Conservation (phyloP, 106 monocot genomes). For the Allium sativum region DNA sequence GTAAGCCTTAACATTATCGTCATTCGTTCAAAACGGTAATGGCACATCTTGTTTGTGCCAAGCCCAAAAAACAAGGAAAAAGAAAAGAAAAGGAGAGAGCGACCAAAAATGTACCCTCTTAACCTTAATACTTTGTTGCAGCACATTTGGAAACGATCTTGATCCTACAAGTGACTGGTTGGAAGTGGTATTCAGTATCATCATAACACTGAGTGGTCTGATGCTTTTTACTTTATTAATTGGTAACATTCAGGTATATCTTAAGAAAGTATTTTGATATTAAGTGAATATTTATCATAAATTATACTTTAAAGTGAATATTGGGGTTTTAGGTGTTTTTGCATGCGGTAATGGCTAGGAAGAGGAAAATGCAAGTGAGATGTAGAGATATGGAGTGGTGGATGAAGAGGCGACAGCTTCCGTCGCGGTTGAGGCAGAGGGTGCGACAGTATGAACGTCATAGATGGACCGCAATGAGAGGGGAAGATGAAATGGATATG, state of each 20-base stretch:
- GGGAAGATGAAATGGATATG: conserved; percentile 87
- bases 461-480: conserved; percentile 72
- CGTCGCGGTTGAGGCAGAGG: conserved; percentile 66
- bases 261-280: not conserved
- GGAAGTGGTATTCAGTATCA: conserved; percentile 91
- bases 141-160: conserved; percentile 89
- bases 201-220: conserved; percentile 61
- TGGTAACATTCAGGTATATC: conserved; percentile 83
- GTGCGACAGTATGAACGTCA: conserved; percentile 80
- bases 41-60: no score
- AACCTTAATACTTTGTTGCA: conserved; percentile 15
- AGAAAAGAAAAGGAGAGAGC: no score
- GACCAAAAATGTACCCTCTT: not conserved
- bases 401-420: conserved; percentile 88
- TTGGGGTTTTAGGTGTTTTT: conserved; percentile 49
- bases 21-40: no score
- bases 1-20: no score
- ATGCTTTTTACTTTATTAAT: conserved; percentile 93
- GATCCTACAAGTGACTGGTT: conserved; percentile 87
- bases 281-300: no score
- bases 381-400: conserved; percentile 96
- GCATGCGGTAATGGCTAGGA: conserved; percentile 86
- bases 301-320: not conserved
- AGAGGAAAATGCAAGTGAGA: conserved; percentile 78
- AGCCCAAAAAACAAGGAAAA: no score